phyloP scores from a whole-genome alignment of 208 protist species.

The Trypanosomatidae sp. region DNA sequence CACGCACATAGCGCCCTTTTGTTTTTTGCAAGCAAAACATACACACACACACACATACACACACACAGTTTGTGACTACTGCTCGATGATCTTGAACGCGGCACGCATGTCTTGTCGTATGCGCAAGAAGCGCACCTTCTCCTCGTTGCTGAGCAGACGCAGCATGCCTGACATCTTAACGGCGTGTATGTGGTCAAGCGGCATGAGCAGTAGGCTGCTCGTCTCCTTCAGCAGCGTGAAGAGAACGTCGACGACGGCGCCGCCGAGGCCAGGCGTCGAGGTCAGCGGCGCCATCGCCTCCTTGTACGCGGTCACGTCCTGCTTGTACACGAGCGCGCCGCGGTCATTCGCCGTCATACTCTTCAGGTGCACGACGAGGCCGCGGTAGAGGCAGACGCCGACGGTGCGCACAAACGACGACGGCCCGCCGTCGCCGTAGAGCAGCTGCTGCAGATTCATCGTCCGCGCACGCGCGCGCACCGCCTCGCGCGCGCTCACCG shows the following conservation, averaged over 20 bases:
- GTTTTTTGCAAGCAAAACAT: neutral
- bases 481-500: constrained; percentile 5
- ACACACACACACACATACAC: neutral
- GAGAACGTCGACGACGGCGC: constrained; percentile 67
- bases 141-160: constrained; percentile 54
- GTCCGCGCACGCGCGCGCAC: constrained; percentile 43
- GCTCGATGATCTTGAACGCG: constrained; percentile 31
- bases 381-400: constrained; percentile 75
- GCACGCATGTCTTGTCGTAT: constrained; percentile 67
- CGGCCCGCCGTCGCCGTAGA: constrained; percentile 73
- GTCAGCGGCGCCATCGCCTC: constrained; percentile 67
- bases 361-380: constrained; percentile 63
- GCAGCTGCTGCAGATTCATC: constrained; percentile 73
- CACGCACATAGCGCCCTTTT: too few species aligned
- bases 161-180: constrained; percentile 65
- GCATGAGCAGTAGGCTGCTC: constrained; percentile 67
- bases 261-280: constrained; percentile 50
- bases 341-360: constrained; percentile 48
- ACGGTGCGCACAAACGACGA: constrained; percentile 75
- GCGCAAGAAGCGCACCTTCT: constrained; percentile 62
- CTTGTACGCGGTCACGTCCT: constrained; percentile 81
- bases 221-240: constrained; percentile 79
- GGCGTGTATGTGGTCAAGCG: constrained; percentile 72
- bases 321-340: constrained; percentile 77
- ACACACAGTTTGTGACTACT: constrained; percentile 10